phyloP scores from a whole-genome alignment of 768 basidiomycete species.

The Russula olivacea region DNA sequence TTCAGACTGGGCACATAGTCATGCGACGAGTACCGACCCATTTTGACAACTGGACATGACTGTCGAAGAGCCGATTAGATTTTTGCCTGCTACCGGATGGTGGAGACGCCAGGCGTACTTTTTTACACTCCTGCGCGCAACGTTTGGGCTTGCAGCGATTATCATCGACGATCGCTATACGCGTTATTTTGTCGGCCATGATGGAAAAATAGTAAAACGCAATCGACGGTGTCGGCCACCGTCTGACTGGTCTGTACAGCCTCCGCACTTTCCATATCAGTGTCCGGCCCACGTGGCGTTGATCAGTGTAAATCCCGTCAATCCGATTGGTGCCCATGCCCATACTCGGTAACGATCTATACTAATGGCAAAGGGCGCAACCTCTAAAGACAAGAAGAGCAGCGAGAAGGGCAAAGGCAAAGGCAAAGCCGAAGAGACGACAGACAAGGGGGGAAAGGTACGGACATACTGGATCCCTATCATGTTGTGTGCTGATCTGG shows the following conservation, averaged over 20 bases:
- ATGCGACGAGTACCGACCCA: conserved; percentile 53
- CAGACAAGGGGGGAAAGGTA: conserved; percentile 17
- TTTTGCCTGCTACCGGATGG: conserved; percentile 7
- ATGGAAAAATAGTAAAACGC: neutral
- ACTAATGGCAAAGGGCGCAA: conserved; percentile 12
- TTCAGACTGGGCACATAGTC: conserved; percentile 1
- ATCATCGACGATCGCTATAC: conserved; percentile 91
- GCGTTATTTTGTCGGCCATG: conserved; percentile 92
- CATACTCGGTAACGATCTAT: too few species aligned
- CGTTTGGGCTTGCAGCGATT: conserved; percentile 96
- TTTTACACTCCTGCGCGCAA: conserved; percentile 98
- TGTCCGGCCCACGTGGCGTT: conserved; percentile 2
- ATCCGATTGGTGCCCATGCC: conserved; percentile 14
- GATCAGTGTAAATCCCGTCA: conserved; percentile 7
- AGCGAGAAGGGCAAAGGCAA: conserved; percentile 29
- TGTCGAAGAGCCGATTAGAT: conserved; percentile 29
- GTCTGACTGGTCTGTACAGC: too few species aligned
- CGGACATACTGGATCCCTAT: neutral
- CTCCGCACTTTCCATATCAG: neutral
- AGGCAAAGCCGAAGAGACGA: conserved; percentile 9
- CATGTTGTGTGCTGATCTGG: neutral
- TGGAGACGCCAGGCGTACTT: conserved; percentile 42
- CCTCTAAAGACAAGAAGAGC: conserved; percentile 33
- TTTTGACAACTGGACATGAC: conserved; percentile 96
- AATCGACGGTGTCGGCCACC: neutral